These are phyloP conservation scores for Spatholobus suberectus DNA, from an alignment of 306 rosid genomes.

Conservation along the genomic window DNA sequence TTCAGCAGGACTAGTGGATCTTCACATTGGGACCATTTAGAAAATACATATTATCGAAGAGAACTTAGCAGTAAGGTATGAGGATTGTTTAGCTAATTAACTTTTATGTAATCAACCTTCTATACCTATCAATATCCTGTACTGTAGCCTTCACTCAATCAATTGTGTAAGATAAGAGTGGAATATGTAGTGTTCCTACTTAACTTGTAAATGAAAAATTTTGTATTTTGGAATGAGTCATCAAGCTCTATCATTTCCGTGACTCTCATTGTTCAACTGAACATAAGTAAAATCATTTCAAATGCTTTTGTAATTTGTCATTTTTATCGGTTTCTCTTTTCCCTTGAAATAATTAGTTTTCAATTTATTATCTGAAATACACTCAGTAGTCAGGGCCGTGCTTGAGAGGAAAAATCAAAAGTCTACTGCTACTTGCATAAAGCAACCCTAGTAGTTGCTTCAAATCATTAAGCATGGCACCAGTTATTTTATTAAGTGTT, in stretches of 20 bases:
- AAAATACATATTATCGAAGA: slow-evolving; percentile 33
- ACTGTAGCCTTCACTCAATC: not conserved
- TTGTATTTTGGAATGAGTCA: not conserved
- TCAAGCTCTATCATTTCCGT: slow-evolving; percentile 15
- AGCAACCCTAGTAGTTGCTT: slow-evolving; percentile 4
- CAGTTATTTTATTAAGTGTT: no score
- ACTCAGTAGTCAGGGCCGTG: not conserved
- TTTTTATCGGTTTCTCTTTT: not conserved
- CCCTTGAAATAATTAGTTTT: not conserved
- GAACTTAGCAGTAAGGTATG: slow-evolving; percentile 48
- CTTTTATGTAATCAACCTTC: not conserved
- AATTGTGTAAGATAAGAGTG: not conserved
- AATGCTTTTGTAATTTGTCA: not conserved
- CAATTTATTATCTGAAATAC: not conserved
- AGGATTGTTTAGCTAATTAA: not conserved
- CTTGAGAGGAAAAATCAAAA: not conserved
- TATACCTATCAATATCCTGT: not conserved
- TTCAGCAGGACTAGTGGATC: slow-evolving; percentile 45
- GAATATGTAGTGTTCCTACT: not conserved
- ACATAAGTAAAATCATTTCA: slow-evolving; percentile 3
- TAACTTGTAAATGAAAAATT: not conserved
- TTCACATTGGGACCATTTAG: slow-evolving; percentile 38
- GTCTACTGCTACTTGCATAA: not conserved
- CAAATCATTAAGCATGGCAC: not conserved
- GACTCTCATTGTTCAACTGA: not conserved